Conservation (phyloP, 345 rosid genomes). For the Sonneratia alba region DNA sequence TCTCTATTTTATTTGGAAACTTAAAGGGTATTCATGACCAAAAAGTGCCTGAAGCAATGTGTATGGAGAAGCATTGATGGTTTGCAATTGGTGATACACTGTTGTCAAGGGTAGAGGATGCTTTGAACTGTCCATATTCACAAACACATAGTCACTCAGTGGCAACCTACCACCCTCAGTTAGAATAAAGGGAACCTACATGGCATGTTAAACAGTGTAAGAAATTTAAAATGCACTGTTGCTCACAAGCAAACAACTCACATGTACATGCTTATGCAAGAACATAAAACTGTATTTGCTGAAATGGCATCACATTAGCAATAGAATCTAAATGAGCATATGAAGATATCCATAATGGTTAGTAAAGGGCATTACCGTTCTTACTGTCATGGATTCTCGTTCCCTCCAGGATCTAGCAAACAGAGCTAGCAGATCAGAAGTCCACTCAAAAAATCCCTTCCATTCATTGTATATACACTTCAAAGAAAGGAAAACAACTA, state of each 20-base stretch:
- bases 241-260: background rate
- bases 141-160: conserved; percentile 36
- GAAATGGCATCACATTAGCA: too few relatives aligned
- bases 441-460: conserved; percentile 72
- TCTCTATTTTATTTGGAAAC: conserved; percentile 12
- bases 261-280: too few relatives aligned
- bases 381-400: conserved; percentile 47
- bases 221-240: background rate
- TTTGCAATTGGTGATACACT: conserved; percentile 65
- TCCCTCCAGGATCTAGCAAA: conserved; percentile 62
- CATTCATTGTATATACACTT: conserved; percentile 82
- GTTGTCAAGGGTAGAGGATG: conserved; percentile 80
- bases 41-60: conserved; percentile 79
- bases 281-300: too few relatives aligned
- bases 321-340: background rate
- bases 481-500: conserved; percentile 5
- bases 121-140: conserved; percentile 64
- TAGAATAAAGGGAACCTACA: conserved; percentile 82
- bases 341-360: background rate
- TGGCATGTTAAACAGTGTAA: conserved; percentile 5
- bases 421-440: conserved; percentile 50
- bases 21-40: conserved; percentile 65
- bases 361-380: conserved; percentile 35
- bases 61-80: conserved; percentile 64
- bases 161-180: conserved; percentile 46